Evolutionary conservation across 2,329 filamentous ascomycete genomes (phyloP), one percentile per base, ranked within the genome.

Genomic region (Phyllosticta capitalensis): DNA sequence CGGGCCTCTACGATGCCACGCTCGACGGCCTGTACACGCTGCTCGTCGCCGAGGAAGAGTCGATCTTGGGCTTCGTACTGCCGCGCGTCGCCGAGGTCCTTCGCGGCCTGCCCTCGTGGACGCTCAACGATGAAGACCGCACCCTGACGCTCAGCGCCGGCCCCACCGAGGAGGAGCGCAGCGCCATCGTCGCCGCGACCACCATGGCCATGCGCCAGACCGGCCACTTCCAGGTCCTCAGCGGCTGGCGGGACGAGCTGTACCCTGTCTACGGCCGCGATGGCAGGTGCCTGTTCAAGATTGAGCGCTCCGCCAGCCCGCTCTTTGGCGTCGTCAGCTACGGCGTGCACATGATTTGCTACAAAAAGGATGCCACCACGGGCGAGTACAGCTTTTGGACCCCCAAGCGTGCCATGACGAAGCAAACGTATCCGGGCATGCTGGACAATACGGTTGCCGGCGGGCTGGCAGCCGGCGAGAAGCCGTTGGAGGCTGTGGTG

Each of bases 391-490:
- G 84, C 67, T 79, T 99, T 49, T 97, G 94, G 92, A 83, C 95
- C 1, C 89, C 94, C 3, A 82, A 86, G 52, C 81, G 94, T 9
- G 83, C 91, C 12, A 79, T 78, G 55, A 82, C 78, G 61, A 99
- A 97, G 78, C 84, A 89, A 65, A 96, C 91, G 0, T 99, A 92
- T 69, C 87, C 88, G 0, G 82, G 88, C n/a, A 92, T 96, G 79
- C 79, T 99, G 64, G 94, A 99, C 73, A 99, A 97, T 72, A 91
- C 91, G 1, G 94, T 95, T 6, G 94, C 92, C 0, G 89, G 89
- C 2, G 89, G 90, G 0, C 85, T 97, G 65, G 85, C 87, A 71
- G 89, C 89, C 0, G 88, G 86, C 14, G 92, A 96, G 71, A 80
- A 80, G 21, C 88, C 89, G 0, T 87, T 91, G 54, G 90, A 92